Conservation (phyloP, 106 monocot species). For the Dendrobium catenatum region DNA sequence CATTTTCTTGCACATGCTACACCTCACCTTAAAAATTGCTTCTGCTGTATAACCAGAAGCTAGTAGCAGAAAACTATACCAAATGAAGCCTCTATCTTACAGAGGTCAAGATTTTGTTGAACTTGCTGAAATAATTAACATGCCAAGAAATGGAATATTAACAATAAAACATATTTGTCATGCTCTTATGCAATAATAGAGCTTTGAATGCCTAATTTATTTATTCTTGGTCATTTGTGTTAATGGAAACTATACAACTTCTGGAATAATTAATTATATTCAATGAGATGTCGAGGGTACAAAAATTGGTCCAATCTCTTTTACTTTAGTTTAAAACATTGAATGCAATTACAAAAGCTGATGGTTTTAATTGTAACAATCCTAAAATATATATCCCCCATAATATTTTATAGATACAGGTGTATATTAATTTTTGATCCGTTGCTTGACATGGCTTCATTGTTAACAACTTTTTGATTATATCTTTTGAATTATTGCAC, state of each 20-base stretch:
- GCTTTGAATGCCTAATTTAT: background rate
- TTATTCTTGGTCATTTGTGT: background rate
- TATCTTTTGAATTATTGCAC: background rate
- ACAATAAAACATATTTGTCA: background rate
- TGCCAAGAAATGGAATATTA: too few species aligned
- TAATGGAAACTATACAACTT: background rate
- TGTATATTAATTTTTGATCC: background rate
- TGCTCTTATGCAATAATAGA: background rate
- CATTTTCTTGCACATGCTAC: too few species aligned
- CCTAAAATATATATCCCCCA: background rate
- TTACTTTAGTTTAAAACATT: background rate
- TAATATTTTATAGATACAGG: background rate
- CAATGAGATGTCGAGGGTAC: background rate
- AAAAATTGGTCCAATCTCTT: background rate
- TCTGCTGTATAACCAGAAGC: too few species aligned
- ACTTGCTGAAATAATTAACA: too few species aligned
- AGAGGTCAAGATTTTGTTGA: too few species aligned
- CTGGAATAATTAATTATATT: background rate
- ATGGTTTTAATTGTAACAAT: background rate
- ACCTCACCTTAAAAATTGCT: too few species aligned
- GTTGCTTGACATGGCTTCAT: background rate
- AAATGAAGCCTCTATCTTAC: too few species aligned
- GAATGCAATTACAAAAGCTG: background rate
- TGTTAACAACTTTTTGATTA: background rate
- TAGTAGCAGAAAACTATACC: too few species aligned